Percentiles rank a stretch among this genome's conserved stretches.
Evolutionary conservation across 78 protist species (phyloP).

Genomic region (Isochrysis galbana): DNA sequence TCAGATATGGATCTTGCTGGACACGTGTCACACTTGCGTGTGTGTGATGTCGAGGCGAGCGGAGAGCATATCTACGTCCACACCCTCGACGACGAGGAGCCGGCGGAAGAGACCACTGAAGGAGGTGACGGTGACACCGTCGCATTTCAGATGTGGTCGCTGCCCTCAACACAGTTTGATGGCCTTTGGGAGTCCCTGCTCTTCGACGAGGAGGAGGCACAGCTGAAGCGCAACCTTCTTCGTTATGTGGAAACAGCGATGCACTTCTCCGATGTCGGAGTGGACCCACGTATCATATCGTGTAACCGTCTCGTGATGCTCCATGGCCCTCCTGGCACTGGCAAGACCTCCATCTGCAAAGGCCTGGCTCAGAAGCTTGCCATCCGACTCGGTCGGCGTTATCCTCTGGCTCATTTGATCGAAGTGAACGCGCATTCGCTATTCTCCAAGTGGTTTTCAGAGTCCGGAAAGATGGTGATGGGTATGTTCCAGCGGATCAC

Average conservation of each 20-base stretch:
- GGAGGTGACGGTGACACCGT: not conserved
- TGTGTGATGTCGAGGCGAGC: not conserved
- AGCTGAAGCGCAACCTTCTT: conserved; percentile 62
- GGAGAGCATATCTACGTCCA: not conserved
- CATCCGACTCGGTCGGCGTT: conserved; percentile 40
- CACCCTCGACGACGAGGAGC: conserved; percentile 19
- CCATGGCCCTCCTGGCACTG: conserved; percentile 98
- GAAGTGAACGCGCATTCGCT: conserved; percentile 78
- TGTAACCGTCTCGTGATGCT: conserved; percentile 81
- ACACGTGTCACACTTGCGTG: not conserved
- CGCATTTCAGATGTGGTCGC: conserved; percentile 1
- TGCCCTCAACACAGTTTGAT: conserved; percentile 66
- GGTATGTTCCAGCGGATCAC: conserved; percentile 73
- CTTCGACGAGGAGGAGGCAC: not conserved
- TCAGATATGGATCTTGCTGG: not conserved
- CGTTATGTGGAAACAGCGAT: conserved; percentile 54
- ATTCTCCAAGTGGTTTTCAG: conserved; percentile 95
- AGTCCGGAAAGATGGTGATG: conserved; percentile 94
- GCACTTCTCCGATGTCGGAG: conserved; percentile 47
- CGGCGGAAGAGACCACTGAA: not conserved
- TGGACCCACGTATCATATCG: conserved; percentile 56
- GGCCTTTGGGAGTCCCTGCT: conserved; percentile 64
- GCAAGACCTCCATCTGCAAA: conserved; percentile 83
- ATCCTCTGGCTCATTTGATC: conserved; percentile 22
- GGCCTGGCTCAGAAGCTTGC: conserved; percentile 93